Base-by-base conservation (phyloP, 148 eudicot genomes). In the Vaccinium vitisidaea region DNA sequence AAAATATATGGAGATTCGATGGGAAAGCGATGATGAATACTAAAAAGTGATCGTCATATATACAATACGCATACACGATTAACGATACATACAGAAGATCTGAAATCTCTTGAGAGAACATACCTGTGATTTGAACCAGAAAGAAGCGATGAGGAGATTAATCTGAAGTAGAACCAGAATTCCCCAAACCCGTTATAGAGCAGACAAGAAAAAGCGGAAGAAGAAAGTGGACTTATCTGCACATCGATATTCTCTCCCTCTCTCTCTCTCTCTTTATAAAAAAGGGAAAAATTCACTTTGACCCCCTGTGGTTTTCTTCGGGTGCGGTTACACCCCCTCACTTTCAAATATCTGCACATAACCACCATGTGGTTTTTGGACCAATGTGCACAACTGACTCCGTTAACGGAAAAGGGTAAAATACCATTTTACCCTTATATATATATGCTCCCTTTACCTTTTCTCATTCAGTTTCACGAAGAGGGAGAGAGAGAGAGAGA, bases 41-140 rank as follows among this genome's bases (percentile, higher is more conserved):
- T 9, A 16, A 25, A 23, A 79, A 79, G 49, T 79, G 16, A 56
- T 79, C 8, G 83, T n/a, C 23, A 76, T 76, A 23, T 19, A 76
- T 23, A 59, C 14, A 18, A 15, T 3, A 19, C 39, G 0, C 2
- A 30, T 9, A 79, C 16, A 36, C 21, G 46, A 3, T 19, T 75
- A 75, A 25, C 2, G 6, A 56, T 11, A 18, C 10, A 1, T 49
- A 10, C 6, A 9, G 2, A 79, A 25, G 9, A 56, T 18, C 67
- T 79, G 18, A 7, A 79, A 79, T 30, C 23, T 18, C 11, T 49
- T 46, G 12, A 54, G 69, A 32, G 43, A 3, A 56, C 81, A 9
- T 32, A 79, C 82, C 82, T 2, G 56, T 46, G 67, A 30, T 56
- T 56, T 36, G 67, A 32, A 79, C n/a, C n/a, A 78, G 46, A 32